Evolutionary conservation across 345 rosid species (phyloP).

Genomic region (Hibiscus tridactylites): DNA sequence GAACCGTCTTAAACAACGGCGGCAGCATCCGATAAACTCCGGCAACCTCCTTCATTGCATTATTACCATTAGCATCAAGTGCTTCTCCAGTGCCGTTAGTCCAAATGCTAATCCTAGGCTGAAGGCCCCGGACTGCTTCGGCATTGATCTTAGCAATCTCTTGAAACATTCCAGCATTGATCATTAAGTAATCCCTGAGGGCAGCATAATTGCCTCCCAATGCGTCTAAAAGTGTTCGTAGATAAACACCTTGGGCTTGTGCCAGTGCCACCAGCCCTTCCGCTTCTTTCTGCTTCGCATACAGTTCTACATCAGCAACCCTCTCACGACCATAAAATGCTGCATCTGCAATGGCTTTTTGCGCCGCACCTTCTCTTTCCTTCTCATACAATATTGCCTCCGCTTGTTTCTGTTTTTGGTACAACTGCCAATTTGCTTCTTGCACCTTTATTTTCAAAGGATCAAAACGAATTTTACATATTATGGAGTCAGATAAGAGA

Average conservation of each 20-base stretch:
- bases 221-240: constrained; percentile 45
- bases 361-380: constrained; percentile 55
- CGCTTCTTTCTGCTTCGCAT: constrained; percentile 53
- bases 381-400: constrained; percentile 49
- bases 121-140: constrained; percentile 45
- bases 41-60: constrained; percentile 57
- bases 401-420: constrained; percentile 58
- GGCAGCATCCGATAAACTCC: constrained; percentile 66
- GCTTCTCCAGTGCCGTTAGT: constrained; percentile 30
- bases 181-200: constrained; percentile 55
- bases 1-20: constrained; percentile 63
- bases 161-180: constrained; percentile 40
- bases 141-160: constrained; percentile 56
- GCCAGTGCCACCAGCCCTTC: constrained; percentile 56
- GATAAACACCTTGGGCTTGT: constrained; percentile 51
- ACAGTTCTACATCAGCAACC: constrained; percentile 32
- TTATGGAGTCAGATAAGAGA: too few relatives aligned
- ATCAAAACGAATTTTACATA: background rate
- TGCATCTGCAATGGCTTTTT: constrained; percentile 59
- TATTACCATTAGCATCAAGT: background rate
- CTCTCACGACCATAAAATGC: constrained; percentile 34
- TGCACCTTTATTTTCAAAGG: constrained; percentile 31
- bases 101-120: constrained; percentile 74
- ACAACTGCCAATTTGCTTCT: constrained; percentile 67
- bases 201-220: constrained; percentile 47